A percentile compares a stretch with the other conserved stretches of the same genome.
Evolutionary conservation across 371 early-diverging fungal species (phyloP).

Genomic region (Nematocida displodere): DNA sequence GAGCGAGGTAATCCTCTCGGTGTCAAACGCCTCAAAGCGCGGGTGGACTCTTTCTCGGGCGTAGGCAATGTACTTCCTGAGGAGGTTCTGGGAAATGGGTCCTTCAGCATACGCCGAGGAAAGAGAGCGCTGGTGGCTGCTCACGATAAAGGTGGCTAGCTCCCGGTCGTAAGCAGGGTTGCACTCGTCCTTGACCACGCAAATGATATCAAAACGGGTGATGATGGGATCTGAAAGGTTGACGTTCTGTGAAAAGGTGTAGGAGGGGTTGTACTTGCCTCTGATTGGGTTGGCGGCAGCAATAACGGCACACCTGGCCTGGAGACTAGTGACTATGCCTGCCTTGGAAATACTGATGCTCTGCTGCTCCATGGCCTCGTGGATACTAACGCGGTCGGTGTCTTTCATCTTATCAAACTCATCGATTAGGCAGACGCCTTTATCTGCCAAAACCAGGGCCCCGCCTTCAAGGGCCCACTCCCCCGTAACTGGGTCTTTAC

Average conservation of each 20-base stretch:
- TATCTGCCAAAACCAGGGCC: conserved; percentile 92
- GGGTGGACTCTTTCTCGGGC: conserved; percentile 80
- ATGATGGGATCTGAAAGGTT: conserved; percentile 94
- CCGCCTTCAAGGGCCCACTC: conserved; percentile 99
- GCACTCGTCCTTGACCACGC: conserved; percentile 85
- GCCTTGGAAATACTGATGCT: conserved; percentile 94
- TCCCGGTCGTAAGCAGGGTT: conserved; percentile 78
- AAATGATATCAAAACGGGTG: conserved; percentile 96
- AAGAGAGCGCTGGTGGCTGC: conserved; percentile 69
- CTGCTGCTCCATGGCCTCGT: conserved; percentile 99
- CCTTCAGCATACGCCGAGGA: not conserved
- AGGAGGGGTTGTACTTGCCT: conserved; percentile 86
- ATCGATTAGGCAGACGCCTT: conserved; percentile 91
- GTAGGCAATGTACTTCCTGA: conserved; percentile 92
- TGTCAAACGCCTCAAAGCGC: conserved; percentile 75
- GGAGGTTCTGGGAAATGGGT: conserved; percentile 60
- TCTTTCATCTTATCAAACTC: conserved; percentile 99
- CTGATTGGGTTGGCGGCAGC: conserved; percentile 96
- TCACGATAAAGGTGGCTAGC: conserved; percentile 86
- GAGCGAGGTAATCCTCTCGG: conserved; percentile 74
- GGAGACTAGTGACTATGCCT: conserved; percentile 84
- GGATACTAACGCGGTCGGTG: conserved; percentile 81
- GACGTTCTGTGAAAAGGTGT: conserved; percentile 92
- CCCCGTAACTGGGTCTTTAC: conserved; percentile 84
- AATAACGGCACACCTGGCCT: conserved; percentile 86